phyloP scores from a whole-genome alignment of 352 stramenopile genomes.

The Phytophthora foliorum region DNA sequence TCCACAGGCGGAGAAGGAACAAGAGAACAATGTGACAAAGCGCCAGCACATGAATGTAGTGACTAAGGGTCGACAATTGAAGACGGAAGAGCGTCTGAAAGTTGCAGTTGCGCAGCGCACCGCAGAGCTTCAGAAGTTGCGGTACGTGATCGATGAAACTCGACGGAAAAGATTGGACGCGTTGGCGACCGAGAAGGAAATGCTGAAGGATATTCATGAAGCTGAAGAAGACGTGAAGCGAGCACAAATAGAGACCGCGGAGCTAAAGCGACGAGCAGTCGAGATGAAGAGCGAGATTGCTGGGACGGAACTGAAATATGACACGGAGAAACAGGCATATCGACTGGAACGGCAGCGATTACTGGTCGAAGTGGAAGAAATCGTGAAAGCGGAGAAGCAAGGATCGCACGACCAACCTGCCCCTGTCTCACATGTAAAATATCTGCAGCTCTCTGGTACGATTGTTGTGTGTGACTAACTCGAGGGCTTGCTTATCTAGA shows the following conservation, averaged over 20 bases:
- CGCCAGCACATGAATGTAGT: not conserved
- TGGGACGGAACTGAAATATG: conserved; percentile 53
- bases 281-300: conserved; percentile 52
- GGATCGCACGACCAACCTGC: conserved; percentile 9
- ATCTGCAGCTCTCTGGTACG: not conserved
- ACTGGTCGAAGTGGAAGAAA: conserved; percentile 57
- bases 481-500: conserved; percentile 15
- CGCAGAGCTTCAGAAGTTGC: conserved; percentile 65
- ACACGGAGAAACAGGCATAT: conserved; percentile 57
- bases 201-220: conserved; percentile 52
- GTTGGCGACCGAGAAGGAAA: conserved; percentile 48
- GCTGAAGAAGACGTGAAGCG: conserved; percentile 51
- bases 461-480: not conserved
- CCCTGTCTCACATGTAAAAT: conserved; percentile 30
- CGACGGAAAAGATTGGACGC: conserved; percentile 54
- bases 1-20: conserved; percentile 14
- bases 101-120: conserved; percentile 50
- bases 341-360: conserved; percentile 60
- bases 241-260: conserved; percentile 48
- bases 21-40: not conserved
- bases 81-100: conserved; percentile 85
- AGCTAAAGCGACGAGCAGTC: conserved; percentile 48
- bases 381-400: conserved; percentile 52
- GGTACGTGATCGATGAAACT: conserved; percentile 54
- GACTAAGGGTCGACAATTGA: conserved; percentile 53